Conservation (phyloP, 495 filamentous ascomycete genomes). For the Penicillium paradoxum region DNA sequence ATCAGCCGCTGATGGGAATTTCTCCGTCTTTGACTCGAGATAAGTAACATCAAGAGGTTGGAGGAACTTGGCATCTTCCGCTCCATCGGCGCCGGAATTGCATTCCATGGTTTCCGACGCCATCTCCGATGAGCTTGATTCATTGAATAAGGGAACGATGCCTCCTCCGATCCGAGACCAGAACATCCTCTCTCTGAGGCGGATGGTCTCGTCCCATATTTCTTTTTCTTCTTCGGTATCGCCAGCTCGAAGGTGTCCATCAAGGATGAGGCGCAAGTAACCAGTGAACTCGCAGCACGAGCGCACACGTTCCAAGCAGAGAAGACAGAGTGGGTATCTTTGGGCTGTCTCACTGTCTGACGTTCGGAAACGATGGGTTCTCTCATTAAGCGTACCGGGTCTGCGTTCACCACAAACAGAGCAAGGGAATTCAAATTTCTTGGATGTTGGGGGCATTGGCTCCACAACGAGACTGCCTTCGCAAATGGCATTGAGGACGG, state of each 20-base stretch:
- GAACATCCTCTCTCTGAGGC: constrained; percentile 89
- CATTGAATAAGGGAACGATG: constrained; percentile 62
- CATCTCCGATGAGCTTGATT: not conserved
- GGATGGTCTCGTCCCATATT: constrained; percentile 91
- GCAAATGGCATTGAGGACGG: constrained; percentile 73
- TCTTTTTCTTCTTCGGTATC: constrained; percentile 74
- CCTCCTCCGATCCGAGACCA: constrained; percentile 89
- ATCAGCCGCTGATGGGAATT: not conserved
- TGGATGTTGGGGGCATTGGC: constrained; percentile 60
- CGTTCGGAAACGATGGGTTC: constrained; percentile 84
- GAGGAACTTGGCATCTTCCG: constrained; percentile 1
- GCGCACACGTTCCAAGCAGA: constrained; percentile 78
- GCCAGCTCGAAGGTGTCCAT: constrained; percentile 73
- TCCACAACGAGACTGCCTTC: constrained; percentile 89
- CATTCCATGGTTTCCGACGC: not conserved
- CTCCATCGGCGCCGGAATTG: not conserved
- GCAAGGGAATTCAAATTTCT: constrained; percentile 66
- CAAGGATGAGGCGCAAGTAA: constrained; percentile 82
- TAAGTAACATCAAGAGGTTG: constrained; percentile 7
- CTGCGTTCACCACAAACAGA: constrained; percentile 83
- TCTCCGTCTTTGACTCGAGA: constrained; percentile 4
- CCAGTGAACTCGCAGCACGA: constrained; percentile 88
- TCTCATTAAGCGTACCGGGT: constrained; percentile 60
- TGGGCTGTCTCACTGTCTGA: constrained; percentile 81
- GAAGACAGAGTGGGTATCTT: constrained; percentile 81